Conservation (phyloP, 768 basidiomycete species). For the Scleroderma bovista region DNA sequence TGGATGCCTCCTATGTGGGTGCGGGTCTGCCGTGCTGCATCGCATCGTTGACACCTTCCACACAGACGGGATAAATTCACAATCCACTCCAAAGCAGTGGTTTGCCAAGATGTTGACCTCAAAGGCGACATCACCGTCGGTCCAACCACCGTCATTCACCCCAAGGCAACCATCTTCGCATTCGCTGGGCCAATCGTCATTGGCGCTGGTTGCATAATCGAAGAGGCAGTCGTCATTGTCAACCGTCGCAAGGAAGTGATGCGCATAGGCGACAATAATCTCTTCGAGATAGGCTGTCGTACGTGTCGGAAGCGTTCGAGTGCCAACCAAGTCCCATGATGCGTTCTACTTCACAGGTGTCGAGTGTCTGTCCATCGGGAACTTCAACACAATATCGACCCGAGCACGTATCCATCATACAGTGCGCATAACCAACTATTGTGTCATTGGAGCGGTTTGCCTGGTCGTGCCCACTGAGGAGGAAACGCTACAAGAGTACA, state of each 20-base stretch:
- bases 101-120: slow-evolving; percentile 91
- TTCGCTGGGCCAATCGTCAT: slow-evolving; percentile 88
- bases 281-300: slow-evolving; percentile 95
- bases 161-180: slow-evolving; percentile 90
- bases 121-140: slow-evolving; percentile 94
- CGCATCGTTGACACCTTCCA: neutral
- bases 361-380: slow-evolving; percentile 79
- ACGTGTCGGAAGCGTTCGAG: slow-evolving; percentile 27
- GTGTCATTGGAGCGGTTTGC: slow-evolving; percentile 78
- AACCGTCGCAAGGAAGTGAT: slow-evolving; percentile 87
- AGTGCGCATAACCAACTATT: slow-evolving; percentile 72
- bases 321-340: neutral
- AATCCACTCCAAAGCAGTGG: slow-evolving; percentile 85
- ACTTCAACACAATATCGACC: slow-evolving; percentile 82
- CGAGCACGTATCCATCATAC: slow-evolving; percentile 80
- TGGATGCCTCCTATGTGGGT: slow-evolving; percentile 24
- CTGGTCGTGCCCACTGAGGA: slow-evolving; percentile 74
- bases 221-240: slow-evolving; percentile 86
- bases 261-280: slow-evolving; percentile 90
- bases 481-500: slow-evolving; percentile 76
- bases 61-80: slow-evolving; percentile 80
- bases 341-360: slow-evolving; percentile 48
- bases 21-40: neutral
- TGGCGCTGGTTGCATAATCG: slow-evolving; percentile 83
- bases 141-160: slow-evolving; percentile 87